phyloP scores from a whole-genome alignment of 2,329 filamentous ascomycete genomes.

The Phyllosticta paracitricarpa region DNA sequence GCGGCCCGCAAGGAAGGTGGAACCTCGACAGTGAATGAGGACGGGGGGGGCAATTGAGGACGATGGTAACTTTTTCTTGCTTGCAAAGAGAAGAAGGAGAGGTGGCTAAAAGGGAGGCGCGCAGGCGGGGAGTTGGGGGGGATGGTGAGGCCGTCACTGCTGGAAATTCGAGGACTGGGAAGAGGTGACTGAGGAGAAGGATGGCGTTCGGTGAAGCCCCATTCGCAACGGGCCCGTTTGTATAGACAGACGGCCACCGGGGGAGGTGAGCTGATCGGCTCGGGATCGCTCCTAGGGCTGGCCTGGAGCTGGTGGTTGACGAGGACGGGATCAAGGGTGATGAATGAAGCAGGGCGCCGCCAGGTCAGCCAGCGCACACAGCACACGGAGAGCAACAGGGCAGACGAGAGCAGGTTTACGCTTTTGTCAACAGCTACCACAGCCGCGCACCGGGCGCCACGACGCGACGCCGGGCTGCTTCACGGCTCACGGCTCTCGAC shows the following conservation, averaged over 20 bases:
- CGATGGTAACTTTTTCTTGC: not conserved
- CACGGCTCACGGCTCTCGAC: not conserved
- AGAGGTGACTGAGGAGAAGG: conserved; percentile 4
- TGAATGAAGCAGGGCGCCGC: not conserved
- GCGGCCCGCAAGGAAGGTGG: not conserved
- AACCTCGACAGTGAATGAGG: not conserved
- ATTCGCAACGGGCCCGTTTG: conserved; percentile 1
- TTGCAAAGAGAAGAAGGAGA: not conserved
- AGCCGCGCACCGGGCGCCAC: not conserved
- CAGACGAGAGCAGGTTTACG: not conserved
- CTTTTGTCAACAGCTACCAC: not conserved
- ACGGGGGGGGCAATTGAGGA: not conserved
- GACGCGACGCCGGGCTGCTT: conserved; percentile 6
- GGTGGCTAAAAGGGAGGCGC: not conserved
- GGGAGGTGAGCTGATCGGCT: conserved; percentile 12
- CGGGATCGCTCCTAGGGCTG: conserved; percentile 20
- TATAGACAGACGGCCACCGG: not conserved
- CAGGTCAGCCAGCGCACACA: not conserved
- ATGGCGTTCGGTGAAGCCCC: conserved; percentile 4
- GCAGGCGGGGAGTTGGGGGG: not conserved
- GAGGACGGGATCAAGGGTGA: conserved; percentile 9
- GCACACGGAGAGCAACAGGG: not conserved
- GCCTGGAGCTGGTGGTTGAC: conserved; percentile 15
- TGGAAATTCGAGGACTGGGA: conserved; percentile 5
- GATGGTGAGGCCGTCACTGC: conserved; percentile 3